Evolutionary conservation across 345 rosid species (phyloP).

Genomic region (Linum lewisii): DNA sequence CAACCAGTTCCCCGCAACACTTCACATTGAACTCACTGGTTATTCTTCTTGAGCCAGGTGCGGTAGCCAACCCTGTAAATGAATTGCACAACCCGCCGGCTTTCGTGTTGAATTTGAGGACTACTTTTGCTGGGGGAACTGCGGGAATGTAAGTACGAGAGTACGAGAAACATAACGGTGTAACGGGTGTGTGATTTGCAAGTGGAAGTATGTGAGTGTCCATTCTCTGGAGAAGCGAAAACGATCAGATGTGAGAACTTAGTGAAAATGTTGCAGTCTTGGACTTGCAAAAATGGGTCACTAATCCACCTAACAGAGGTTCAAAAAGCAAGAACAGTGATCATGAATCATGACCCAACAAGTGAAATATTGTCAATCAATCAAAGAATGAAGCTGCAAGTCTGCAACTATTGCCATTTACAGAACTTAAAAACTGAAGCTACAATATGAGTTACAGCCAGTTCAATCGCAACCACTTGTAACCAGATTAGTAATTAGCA

Average conservation of each 20-base stretch:
- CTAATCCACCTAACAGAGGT: too few species aligned
- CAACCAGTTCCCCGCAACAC: not conserved
- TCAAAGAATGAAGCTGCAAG: too few species aligned
- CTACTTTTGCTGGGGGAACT: not conserved
- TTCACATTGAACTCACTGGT: not conserved
- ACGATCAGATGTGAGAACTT: not conserved
- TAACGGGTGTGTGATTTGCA: not conserved
- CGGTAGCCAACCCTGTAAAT: not conserved
- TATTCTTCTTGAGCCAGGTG: not conserved
- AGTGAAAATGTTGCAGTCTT: not conserved
- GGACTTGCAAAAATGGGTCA: too few species aligned
- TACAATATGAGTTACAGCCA: too few species aligned
- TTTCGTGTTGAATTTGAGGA: not conserved
- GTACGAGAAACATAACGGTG: not conserved
- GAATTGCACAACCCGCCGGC: not conserved
- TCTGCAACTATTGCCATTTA: too few species aligned
- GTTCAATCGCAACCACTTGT: too few species aligned
- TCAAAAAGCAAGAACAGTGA: too few species aligned
- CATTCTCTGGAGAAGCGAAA: not conserved
- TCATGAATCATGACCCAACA: too few species aligned
- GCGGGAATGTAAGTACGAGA: not conserved
- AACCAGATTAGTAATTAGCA: too few species aligned
- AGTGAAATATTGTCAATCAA: too few species aligned
- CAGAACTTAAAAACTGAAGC: too few species aligned
- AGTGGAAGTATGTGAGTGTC: not conserved